These are phyloP conservation scores for Boletus eberwhitei DNA, from an alignment of 768 basidiomycete species.

Conservation along the genomic window DNA sequence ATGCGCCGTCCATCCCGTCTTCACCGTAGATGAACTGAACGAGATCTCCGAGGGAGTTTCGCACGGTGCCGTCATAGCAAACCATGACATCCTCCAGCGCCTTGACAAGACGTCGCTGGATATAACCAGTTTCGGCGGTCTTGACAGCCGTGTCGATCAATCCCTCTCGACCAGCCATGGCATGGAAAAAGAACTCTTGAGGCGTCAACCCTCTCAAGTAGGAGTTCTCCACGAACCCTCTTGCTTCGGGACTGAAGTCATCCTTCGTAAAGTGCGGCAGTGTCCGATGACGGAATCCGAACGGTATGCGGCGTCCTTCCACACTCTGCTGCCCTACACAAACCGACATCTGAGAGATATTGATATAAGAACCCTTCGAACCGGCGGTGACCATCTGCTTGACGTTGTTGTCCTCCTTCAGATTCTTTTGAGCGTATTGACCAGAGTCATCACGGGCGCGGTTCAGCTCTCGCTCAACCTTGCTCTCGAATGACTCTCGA, in stretches of 20 bases:
- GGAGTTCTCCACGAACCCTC: slow-evolving; percentile 99
- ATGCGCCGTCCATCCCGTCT: slow-evolving; percentile 98
- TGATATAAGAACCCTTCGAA: slow-evolving; percentile 98
- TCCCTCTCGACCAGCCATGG: slow-evolving; percentile 99
- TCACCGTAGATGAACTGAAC: slow-evolving; percentile 97
- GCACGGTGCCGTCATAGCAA: slow-evolving; percentile 95
- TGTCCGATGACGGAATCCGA: slow-evolving; percentile 95
- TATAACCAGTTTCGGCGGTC: slow-evolving; percentile 99
- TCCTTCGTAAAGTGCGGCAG: slow-evolving; percentile 98
- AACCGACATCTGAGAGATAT: slow-evolving; percentile 99
- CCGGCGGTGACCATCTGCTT: slow-evolving; percentile 99
- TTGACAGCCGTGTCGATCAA: slow-evolving; percentile 99
- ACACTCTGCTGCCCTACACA: slow-evolving; percentile 99
- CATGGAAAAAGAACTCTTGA: slow-evolving; percentile 99
- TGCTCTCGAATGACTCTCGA: slow-evolving; percentile 95
- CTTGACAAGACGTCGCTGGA: slow-evolving; percentile 97
- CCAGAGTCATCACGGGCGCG: slow-evolving; percentile 93
- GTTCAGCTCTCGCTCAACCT: slow-evolving; percentile 88
- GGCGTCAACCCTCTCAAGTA: slow-evolving; percentile 95
- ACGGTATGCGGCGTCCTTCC: slow-evolving; percentile 97
- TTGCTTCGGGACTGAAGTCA: slow-evolving; percentile 95
- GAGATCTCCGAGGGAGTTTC: slow-evolving; percentile 95
- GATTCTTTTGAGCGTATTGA: slow-evolving; percentile 92
- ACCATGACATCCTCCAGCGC: slow-evolving; percentile 97
- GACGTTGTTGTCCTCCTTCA: slow-evolving; percentile 99